Base-by-base conservation (phyloP, 208 protist genomes). In the Acanthamoeba royreba region DNA sequence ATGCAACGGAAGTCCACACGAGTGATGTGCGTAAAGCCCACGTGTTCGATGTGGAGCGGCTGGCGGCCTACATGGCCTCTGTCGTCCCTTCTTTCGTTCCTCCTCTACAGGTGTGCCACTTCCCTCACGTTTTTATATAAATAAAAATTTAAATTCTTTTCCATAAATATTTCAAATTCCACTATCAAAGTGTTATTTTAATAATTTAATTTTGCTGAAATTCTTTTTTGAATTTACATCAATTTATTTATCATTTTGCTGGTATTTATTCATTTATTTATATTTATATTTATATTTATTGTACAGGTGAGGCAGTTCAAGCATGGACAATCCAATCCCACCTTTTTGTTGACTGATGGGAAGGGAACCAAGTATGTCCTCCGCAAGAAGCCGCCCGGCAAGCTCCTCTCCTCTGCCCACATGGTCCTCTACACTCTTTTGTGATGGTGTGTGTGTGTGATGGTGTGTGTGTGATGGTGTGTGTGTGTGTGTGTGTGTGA, bases 331-430 rank as follows among this genome's bases (percentile, higher is more conserved):
- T 94, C 83, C n/a, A 96, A 96, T 85, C 94, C 95, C 49, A 96
- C 96, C 7, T 95, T 96, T 74, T 45, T 89, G 74, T 52, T 95
- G 11, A 61, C 61, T 25, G 89, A 87, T 7, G 42, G 35, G 55
- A 47, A 15, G 55, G 58, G 58, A n/a, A 87, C 38, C 40, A 52
- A 95, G 63, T 97, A 92, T 63, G 96, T 98, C 22, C 83, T 98
- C 42, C 93, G 97, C 69, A 97, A 97, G 87, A 97, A 98, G 93
- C 97, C 97, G 40, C 94, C 93, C 5, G 96, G 96, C 49, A 94
- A 95, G 87, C 90, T 98, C 13, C 94, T 97, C 5, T 88, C 87
- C 28, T 94, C 85, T 22, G 98, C 97, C 4, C 98, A 98, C 94
- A 92, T 88, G 25, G 95, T 98, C 47, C 96, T 4, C 63, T 2